Base-by-base conservation (phyloP, 1,139 yeast species). In the Diutina catenulata region DNA sequence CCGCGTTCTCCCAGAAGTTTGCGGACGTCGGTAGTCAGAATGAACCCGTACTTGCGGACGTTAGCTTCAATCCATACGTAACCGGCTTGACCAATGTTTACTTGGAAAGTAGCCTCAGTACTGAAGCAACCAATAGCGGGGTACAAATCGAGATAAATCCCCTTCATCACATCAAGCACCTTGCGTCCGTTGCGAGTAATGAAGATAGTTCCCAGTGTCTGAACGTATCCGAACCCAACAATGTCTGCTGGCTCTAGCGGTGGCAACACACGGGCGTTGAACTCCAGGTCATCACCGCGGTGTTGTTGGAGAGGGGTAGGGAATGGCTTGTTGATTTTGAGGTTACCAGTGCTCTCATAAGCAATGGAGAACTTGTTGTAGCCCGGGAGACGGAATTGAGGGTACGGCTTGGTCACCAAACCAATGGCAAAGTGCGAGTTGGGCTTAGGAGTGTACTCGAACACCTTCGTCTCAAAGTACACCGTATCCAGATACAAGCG, bases 1-100 rank as follows among this genome's bases (percentile, higher is more conserved):
- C 84, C 61, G 49, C 72, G 45, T 45, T 70, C 62, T 39, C 72
- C 65, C 42, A 58, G 52, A 13, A 65, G 49, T 40, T 61, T 67
- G 22, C 64, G 56, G 11, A 18, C n/a, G 41, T 52, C 59, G 41
- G 82, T 80, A 13, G 68, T 64, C 13, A 75, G 68, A 21, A 95
- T 94, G 48, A 91, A 80, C 3, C 95, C 95, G 68, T 94, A 84
- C 55, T 87, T 88, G 49, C 86, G 72, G 23, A 86, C 95, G 55
- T 91, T 88, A 5, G 96, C 97, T 56, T 91, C 97, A 42, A 91
- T 84, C 65, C 83, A 88, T 2, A 91, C 95, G 59, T 77, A 91
- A 1, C 97, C 98, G 37, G 78, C 62, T 52, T 87, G 95, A 1
- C 98, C 98, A 41, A 91, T 60, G 54, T 91, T 91, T 11, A 82